Percentiles rank a stretch among this genome's conserved stretches.
Conservation (phyloP, 768 basidiomycete genomes). For the Termitomyces sp. region DNA sequence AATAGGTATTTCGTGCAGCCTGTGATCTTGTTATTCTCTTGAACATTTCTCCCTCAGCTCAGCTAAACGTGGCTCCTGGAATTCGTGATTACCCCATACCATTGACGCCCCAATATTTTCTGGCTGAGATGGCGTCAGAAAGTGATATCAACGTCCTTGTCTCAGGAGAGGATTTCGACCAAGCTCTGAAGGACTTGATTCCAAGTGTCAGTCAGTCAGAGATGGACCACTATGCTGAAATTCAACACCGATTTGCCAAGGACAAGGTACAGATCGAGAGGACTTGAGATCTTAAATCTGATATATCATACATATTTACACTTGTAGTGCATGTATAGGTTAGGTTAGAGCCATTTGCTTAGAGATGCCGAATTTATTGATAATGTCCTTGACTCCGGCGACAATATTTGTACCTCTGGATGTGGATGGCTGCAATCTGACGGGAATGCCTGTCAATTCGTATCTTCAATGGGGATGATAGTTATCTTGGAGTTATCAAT, state of each 20-base stretch:
- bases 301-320: background rate
- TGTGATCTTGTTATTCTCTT: background rate
- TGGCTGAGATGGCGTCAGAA: slow-evolving; percentile 71
- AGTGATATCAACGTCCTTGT: slow-evolving; percentile 77
- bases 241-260: slow-evolving; percentile 66
- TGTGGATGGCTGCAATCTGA: slow-evolving; percentile 33
- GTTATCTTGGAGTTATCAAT: background rate
- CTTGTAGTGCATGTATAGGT: background rate
- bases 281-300: background rate
- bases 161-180: slow-evolving; percentile 65
- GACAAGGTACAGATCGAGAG: background rate
- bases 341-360: slow-evolving; percentile 47
- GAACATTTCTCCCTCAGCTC: slow-evolving; percentile 18
- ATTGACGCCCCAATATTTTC: slow-evolving; percentile 85
- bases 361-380: slow-evolving; percentile 52
- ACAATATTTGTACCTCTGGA: slow-evolving; percentile 43
- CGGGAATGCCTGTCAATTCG: slow-evolving; percentile 43
- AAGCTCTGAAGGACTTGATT: slow-evolving; percentile 62
- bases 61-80: slow-evolving; percentile 42
- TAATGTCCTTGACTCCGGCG: slow-evolving; percentile 45
- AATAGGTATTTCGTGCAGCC: slow-evolving; percentile 46
- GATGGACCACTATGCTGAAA: slow-evolving; percentile 74
- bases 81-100: slow-evolving; percentile 51
- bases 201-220: slow-evolving; percentile 84
- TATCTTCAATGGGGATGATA: slow-evolving; percentile 25